A percentile compares a stretch with the other conserved stretches of the same genome.
These are phyloP conservation scores for Cordyceps pruinosa DNA, from an alignment of 2,329 filamentous ascomycete species.

Conservation along the genomic window DNA sequence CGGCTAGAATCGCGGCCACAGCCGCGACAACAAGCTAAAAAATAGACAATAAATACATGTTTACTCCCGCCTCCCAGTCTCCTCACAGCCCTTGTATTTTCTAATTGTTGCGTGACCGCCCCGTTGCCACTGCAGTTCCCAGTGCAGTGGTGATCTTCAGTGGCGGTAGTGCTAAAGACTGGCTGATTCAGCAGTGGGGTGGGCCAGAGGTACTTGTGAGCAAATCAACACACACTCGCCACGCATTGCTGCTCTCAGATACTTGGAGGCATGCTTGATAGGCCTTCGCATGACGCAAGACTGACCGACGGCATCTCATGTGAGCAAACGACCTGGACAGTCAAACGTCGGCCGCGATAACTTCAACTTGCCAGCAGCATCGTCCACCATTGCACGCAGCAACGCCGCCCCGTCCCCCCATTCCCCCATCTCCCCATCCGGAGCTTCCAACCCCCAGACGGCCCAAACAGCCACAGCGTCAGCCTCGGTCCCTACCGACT, in stretches of 20 bases:
- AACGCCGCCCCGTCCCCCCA: too few species aligned
- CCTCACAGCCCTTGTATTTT: too few species aligned
- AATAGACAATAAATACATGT: too few species aligned
- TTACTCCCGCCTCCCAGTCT: too few species aligned
- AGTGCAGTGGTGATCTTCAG: neutral
- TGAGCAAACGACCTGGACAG: neutral
- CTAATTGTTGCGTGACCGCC: too few species aligned
- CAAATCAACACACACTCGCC: neutral
- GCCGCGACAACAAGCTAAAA: too few species aligned
- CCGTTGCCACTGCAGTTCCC: neutral
- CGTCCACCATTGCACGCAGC: neutral
- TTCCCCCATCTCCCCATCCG: too few species aligned
- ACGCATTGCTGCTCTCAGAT: neutral
- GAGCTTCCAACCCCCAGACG: too few species aligned
- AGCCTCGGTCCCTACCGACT: neutral
- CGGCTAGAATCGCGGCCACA: too few species aligned
- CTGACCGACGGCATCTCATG: neutral
- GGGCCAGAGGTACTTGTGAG: neutral
- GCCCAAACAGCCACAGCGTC: neutral
- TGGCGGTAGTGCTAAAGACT: neutral
- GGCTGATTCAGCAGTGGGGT: neutral
- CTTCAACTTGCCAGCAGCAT: neutral
- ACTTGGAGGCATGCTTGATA: neutral
- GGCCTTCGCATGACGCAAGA: constrained; percentile 3
- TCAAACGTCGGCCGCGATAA: neutral